Conservation (phyloP, 2,329 filamentous ascomycete species). For the Dendrostoma leiphaemia region DNA sequence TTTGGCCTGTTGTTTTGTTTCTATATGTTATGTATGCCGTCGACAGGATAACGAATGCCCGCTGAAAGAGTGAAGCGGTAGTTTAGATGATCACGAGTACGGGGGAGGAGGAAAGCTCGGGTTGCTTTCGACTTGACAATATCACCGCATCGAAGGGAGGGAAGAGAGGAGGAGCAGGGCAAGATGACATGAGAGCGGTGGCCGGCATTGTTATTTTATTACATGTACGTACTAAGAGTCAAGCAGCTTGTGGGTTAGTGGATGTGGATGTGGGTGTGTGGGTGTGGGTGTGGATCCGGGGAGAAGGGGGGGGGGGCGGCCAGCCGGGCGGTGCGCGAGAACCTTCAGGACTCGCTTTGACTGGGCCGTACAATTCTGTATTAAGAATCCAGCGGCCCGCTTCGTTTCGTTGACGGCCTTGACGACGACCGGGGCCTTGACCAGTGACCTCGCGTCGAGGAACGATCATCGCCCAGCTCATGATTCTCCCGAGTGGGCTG, state of each 20-base stretch:
- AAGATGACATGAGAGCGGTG: slow-evolving; percentile 30
- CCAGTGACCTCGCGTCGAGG: no score
- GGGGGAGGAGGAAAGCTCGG: slow-evolving; percentile 48
- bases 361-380: no score
- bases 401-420: no score
- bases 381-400: no score
- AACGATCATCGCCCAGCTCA: no score
- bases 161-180: slow-evolving; percentile 32
- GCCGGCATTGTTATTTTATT: slow-evolving; percentile 13
- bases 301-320: neutral
- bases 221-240: neutral
- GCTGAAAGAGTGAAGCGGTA: slow-evolving; percentile 88
- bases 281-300: slow-evolving; percentile 1
- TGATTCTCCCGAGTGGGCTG: no score
- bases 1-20: slow-evolving; percentile 28
- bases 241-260: neutral
- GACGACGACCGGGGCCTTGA: no score
- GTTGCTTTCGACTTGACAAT: slow-evolving; percentile 48
- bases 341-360: no score
- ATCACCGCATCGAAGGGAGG: slow-evolving; percentile 44
- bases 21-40: slow-evolving; percentile 26
- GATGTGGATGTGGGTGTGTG: no score
- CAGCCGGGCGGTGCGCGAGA: no score
- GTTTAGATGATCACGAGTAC: slow-evolving; percentile 31
- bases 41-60: slow-evolving; percentile 63